Percentiles rank a stretch among this genome's conserved stretches.
Evolutionary conservation across 2,329 filamentous ascomycete species (phyloP).

Genomic region (Phoma sp.): DNA sequence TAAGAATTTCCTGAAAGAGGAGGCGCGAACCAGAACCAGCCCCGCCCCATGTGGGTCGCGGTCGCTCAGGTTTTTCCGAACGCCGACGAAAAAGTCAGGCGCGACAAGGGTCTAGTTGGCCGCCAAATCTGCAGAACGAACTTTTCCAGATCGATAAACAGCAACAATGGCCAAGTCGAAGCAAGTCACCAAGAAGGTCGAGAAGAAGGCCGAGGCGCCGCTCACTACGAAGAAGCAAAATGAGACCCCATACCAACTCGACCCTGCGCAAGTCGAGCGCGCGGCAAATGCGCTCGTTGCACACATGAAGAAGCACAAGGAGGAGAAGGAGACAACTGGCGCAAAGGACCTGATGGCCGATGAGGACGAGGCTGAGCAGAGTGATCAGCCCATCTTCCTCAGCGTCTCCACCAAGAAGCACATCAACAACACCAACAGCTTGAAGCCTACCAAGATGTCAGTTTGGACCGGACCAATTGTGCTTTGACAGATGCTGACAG

Average conservation of each 20-base stretch:
- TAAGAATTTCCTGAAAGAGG: slow-evolving; percentile 18
- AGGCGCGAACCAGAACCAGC: slow-evolving; percentile 14
- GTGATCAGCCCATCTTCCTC: slow-evolving; percentile 64
- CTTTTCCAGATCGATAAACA: slow-evolving; percentile 12
- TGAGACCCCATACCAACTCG: slow-evolving; percentile 51
- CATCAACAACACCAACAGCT: slow-evolving; percentile 72
- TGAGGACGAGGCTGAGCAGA: slow-evolving; percentile 53
- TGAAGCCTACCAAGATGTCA: slow-evolving; percentile 82
- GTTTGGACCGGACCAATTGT: slow-evolving; percentile 14
- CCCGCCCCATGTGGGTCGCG: slow-evolving; percentile 20
- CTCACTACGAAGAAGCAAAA: slow-evolving; percentile 46
- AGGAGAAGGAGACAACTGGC: slow-evolving; percentile 54
- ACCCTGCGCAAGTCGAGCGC: slow-evolving; percentile 60
- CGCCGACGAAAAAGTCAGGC: slow-evolving; percentile 22
- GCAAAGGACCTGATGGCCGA: slow-evolving; percentile 62
- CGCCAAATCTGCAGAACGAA: slow-evolving; percentile 22
- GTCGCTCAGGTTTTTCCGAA: slow-evolving; percentile 19
- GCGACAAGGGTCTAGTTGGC: slow-evolving; percentile 21
- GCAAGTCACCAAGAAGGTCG: slow-evolving; percentile 29
- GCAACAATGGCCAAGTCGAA: slow-evolving; percentile 43
- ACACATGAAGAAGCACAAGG: slow-evolving; percentile 60
- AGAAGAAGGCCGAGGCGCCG: slow-evolving; percentile 39
- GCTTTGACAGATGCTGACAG: slow-evolving; percentile 17
- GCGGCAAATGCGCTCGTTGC: slow-evolving; percentile 65
- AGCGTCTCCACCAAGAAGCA: slow-evolving; percentile 70